phyloP scores from a whole-genome alignment of 2,329 filamentous ascomycete species.

The Phoma sp. region DNA sequence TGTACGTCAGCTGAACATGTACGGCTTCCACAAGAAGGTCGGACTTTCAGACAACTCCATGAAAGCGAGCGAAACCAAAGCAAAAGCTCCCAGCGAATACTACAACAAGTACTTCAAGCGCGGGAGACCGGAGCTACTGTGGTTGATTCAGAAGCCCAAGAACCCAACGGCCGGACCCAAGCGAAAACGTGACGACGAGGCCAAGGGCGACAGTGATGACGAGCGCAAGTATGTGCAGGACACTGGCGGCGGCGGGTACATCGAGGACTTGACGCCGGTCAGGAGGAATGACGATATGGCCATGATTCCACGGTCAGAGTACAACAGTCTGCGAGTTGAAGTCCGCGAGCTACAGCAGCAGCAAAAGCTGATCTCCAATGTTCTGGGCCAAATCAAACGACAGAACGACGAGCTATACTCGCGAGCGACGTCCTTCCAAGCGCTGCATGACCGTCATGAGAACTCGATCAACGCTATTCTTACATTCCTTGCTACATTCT shows the following conservation, averaged over 20 bases:
- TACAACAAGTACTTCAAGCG: slow-evolving; percentile 96
- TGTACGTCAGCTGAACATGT: slow-evolving; percentile 71
- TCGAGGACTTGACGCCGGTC: slow-evolving; percentile 52
- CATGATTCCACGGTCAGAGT: slow-evolving; percentile 72
- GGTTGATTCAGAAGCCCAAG: slow-evolving; percentile 96
- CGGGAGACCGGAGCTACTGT: slow-evolving; percentile 88
- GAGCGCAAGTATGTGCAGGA: slow-evolving; percentile 56
- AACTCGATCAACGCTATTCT: slow-evolving; percentile 99
- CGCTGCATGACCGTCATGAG: slow-evolving; percentile 93
- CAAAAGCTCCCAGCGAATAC: slow-evolving; percentile 98
- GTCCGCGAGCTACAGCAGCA: slow-evolving; percentile 83
- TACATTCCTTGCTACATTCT: slow-evolving; percentile 95
- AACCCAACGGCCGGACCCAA: slow-evolving; percentile 64
- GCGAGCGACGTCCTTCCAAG: slow-evolving; percentile 88
- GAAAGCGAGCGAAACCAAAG: slow-evolving; percentile 95
- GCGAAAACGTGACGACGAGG: slow-evolving; percentile 62
- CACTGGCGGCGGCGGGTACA: slow-evolving; percentile 51
- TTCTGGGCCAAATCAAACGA: slow-evolving; percentile 79
- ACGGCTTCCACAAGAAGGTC: slow-evolving; percentile 63
- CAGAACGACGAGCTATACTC: slow-evolving; percentile 90
- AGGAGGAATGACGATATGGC: slow-evolving; percentile 55
- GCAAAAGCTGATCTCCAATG: slow-evolving; percentile 83
- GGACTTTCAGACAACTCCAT: slow-evolving; percentile 95
- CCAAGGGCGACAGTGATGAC: slow-evolving; percentile 76
- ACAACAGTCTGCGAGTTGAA: slow-evolving; percentile 79